Evolutionary conservation across 805 yeast species (phyloP).

Genomic region (Candida morakotiae): DNA sequence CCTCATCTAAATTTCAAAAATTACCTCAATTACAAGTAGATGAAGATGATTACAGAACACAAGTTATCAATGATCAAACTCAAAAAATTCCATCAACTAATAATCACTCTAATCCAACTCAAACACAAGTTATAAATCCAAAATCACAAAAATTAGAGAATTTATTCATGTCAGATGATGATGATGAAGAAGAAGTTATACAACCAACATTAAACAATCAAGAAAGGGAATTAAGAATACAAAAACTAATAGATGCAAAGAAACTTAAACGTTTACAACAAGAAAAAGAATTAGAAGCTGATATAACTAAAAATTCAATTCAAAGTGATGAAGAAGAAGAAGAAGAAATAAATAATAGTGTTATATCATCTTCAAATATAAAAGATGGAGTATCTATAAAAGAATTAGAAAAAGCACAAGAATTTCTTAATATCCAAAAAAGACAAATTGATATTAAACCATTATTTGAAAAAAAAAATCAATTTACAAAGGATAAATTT

Average conservation of each 20-base stretch:
- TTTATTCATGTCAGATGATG: conserved; percentile 7
- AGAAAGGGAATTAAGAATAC: conserved; percentile 3
- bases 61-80: conserved; percentile 4
- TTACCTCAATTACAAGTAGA: conserved; percentile 32
- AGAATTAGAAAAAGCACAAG: conserved; percentile 28
- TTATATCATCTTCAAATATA: conserved; percentile 14
- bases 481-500: conserved; percentile 27
- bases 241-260: conserved; percentile 16
- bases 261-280: conserved; percentile 14
- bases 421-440: conserved; percentile 31
- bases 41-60: conserved; percentile 11
- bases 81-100: conserved; percentile 1
- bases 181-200: conserved; percentile 1
- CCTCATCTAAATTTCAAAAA: conserved; percentile 13
- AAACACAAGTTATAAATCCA: conserved; percentile 5
- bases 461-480: conserved; percentile 19
- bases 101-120: background rate
- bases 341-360: conserved; percentile 18
- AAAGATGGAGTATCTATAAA: conserved; percentile 16
- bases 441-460: conserved; percentile 28
- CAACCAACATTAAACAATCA: conserved; percentile 1
- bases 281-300: conserved; percentile 23
- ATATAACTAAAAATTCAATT: conserved; percentile 26
- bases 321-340: conserved; percentile 40
- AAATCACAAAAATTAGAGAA: background rate